Conservation (phyloP, 345 rosid species). For the Mallotus nudiflorus region DNA sequence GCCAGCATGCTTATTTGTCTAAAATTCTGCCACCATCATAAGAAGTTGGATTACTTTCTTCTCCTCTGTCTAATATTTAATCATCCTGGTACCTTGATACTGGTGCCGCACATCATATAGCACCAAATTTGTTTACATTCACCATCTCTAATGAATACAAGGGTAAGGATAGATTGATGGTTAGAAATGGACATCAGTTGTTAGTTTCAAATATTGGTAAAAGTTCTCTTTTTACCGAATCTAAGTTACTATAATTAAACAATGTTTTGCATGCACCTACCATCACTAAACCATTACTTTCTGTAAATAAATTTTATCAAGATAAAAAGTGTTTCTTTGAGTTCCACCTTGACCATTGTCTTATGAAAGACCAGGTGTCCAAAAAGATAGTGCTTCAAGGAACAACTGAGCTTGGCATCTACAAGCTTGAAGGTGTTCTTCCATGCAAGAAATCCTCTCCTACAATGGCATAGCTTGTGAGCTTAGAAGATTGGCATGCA, state of each 20-base stretch:
- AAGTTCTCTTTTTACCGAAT: background rate
- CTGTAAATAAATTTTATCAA: background rate
- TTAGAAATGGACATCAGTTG: background rate
- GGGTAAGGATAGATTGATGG: background rate
- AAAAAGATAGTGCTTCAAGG: no score
- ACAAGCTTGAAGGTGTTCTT: background rate
- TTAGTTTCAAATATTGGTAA: background rate
- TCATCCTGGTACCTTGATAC: background rate
- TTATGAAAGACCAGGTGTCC: background rate
- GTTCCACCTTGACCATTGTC: background rate
- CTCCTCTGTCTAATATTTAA: no score
- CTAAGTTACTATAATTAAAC: background rate
- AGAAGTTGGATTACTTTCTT: no score
- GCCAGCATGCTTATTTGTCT: no score
- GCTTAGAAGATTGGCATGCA: no score
- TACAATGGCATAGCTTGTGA: background rate
- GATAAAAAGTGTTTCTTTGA: background rate
- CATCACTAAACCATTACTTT: background rate
- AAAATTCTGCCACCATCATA: no score
- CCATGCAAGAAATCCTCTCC: background rate
- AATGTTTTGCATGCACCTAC: background rate
- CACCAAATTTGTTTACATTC: background rate
- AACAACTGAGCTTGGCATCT: no score
- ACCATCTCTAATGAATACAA: background rate
- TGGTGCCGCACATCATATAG: background rate